Evolutionary conservation across 306 rosid genomes (phyloP).

Genomic region (Inga leiocalycina): DNA sequence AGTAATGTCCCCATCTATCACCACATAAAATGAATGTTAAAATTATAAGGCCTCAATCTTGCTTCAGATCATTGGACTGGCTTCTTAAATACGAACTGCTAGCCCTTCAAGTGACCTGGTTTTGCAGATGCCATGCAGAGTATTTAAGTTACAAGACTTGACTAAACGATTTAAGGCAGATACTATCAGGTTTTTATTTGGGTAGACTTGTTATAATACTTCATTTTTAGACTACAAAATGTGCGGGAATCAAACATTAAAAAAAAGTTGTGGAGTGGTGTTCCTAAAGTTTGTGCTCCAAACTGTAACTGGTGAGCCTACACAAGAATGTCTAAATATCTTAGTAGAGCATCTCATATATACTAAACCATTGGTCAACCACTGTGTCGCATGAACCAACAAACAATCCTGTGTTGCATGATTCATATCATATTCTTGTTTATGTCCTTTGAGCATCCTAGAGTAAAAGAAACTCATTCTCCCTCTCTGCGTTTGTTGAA

Average conservation of each 20-base stretch:
- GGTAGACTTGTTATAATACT: not conserved
- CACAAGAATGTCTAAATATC: not conserved
- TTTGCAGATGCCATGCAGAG: not conserved
- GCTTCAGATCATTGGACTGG: not conserved
- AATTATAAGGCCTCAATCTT: not conserved
- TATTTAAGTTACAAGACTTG: not conserved
- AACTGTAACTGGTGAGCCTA: not conserved
- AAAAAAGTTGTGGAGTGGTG: not conserved
- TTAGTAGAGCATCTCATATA: not conserved
- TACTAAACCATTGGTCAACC: not conserved
- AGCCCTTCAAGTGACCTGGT: not conserved
- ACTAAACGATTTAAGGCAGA: not conserved
- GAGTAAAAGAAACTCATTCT: not conserved
- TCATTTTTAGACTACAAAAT: not conserved
- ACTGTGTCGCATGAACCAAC: not conserved
- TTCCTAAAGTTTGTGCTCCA: not conserved
- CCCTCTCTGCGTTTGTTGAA: not conserved
- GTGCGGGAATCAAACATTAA: not conserved
- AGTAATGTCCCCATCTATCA: not conserved
- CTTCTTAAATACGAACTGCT: not conserved
- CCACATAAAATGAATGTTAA: not conserved
- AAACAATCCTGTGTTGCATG: not conserved
- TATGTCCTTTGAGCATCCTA: not conserved
- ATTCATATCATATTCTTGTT: not conserved
- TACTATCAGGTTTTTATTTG: not conserved